A percentile compares a stretch with the other conserved stretches of the same genome.
phyloP scores from a whole-genome alignment of 2,329 filamentous ascomycete species.

The Scedosporium boydii region DNA sequence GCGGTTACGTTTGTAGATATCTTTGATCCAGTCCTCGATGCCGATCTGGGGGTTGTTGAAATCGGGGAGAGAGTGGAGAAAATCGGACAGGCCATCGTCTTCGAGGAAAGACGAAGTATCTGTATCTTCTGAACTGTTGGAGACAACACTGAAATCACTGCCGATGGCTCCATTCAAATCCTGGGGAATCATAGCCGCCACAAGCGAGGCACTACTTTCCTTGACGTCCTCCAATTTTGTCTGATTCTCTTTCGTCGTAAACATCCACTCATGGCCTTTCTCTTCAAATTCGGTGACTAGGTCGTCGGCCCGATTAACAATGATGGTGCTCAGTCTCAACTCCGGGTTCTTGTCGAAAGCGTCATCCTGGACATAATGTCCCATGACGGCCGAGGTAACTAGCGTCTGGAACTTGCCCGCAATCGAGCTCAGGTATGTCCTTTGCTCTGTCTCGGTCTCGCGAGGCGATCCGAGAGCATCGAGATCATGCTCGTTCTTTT shows the following conservation, averaged over 20 bases:
- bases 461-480: conserved; percentile 10
- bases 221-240: background rate
- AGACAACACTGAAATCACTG: background rate
- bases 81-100: conserved; percentile 4
- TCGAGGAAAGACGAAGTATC: background rate
- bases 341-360: conserved; percentile 8
- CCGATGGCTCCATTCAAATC: too few relatives aligned
- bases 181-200: background rate
- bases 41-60: conserved; percentile 1
- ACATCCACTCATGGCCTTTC: conserved; percentile 11
- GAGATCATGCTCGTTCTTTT: conserved; percentile 7
- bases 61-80: conserved; percentile 5
- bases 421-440: conserved; percentile 10
- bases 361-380: conserved; percentile 8
- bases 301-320: conserved; percentile 12
- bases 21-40: conserved; percentile 15
- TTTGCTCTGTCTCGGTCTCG: conserved; percentile 11
- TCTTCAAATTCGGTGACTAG: conserved; percentile 9
- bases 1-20: conserved; percentile 14
- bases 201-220: background rate
- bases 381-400: conserved; percentile 8
- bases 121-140: background rate
- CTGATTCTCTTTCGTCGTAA: conserved; percentile 4
- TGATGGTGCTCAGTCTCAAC: conserved; percentile 14
- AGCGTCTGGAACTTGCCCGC: conserved; percentile 13